phyloP scores from a whole-genome alignment of 257 asterid species.

The Ocimum tenuiflorum region DNA sequence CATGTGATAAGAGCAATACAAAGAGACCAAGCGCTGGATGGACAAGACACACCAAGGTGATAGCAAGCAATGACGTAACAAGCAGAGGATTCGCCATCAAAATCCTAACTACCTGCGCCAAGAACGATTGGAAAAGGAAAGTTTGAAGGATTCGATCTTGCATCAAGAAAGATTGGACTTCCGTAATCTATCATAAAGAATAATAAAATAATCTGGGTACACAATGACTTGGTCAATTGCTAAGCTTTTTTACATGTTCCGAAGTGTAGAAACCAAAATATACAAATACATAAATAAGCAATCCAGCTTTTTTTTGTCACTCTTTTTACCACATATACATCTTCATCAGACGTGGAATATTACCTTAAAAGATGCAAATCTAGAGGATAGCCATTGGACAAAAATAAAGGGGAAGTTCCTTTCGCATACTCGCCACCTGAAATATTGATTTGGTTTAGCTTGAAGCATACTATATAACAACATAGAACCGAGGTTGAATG shows the following conservation, averaged over 20 bases:
- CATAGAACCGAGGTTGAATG: not conserved
- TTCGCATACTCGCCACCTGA: constrained; percentile 70
- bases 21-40: constrained; percentile 94
- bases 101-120: constrained; percentile 65
- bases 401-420: constrained; percentile 37
- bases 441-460: constrained; percentile 30
- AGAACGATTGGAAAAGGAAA: constrained; percentile 2
- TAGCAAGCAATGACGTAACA: constrained; percentile 54
- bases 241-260: constrained; percentile 8
- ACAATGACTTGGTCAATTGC: not conserved
- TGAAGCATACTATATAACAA: constrained; percentile 2
- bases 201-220: constrained; percentile 1
- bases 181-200: not conserved
- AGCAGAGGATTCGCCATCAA: constrained; percentile 47
- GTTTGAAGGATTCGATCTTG: not conserved
- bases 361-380: constrained; percentile 65
- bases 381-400: constrained; percentile 40
- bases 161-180: not conserved
- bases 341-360: constrained; percentile 13
- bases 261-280: not conserved
- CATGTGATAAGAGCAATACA: constrained; percentile 63
- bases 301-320: constrained; percentile 4
- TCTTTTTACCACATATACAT: not conserved
- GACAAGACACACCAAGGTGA: constrained; percentile 56
- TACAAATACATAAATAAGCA: not conserved